These are phyloP conservation scores for Annulohypoxylon maeteangense DNA, from an alignment of 495 filamentous ascomycete species.

Conservation along the genomic window DNA sequence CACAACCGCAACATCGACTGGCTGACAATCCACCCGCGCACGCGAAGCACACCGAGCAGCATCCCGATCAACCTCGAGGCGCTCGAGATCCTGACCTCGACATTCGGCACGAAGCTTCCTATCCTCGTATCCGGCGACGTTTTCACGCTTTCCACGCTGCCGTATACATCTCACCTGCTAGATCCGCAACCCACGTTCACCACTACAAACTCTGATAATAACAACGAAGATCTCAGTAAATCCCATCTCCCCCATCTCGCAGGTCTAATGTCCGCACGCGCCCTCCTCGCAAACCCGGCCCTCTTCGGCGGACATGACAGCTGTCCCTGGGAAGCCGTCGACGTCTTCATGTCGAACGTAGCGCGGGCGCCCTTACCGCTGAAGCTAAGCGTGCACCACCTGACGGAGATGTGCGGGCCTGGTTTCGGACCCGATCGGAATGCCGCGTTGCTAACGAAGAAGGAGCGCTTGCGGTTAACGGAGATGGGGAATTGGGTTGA, in stretches of 20 bases:
- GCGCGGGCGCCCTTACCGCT: slow-evolving; percentile 65
- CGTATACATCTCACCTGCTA: slow-evolving; percentile 54
- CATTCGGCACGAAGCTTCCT: slow-evolving; percentile 59
- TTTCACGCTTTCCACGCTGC: slow-evolving; percentile 60
- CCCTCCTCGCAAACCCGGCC: slow-evolving; percentile 69
- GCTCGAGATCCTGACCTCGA: slow-evolving; percentile 62
- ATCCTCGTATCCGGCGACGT: slow-evolving; percentile 72
- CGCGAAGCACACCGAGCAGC: slow-evolving; percentile 63
- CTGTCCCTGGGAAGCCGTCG: slow-evolving; percentile 70
- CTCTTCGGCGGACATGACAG: slow-evolving; percentile 64
- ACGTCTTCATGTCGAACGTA: slow-evolving; percentile 65
- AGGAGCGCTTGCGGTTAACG: slow-evolving; percentile 62
- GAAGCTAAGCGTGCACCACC: slow-evolving; percentile 69
- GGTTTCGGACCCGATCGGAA: slow-evolving; percentile 58
- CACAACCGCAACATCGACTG: slow-evolving; percentile 64
- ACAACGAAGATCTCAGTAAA: slow-evolving; percentile 16
- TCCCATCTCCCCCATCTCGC: slow-evolving; percentile 51
- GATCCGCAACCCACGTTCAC: slow-evolving; percentile 43
- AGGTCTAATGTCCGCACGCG: slow-evolving; percentile 73
- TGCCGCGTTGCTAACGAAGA: slow-evolving; percentile 59
- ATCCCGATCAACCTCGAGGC: slow-evolving; percentile 68
- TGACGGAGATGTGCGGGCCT: slow-evolving; percentile 69
- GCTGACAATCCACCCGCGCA: slow-evolving; percentile 72
- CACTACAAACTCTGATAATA: slow-evolving; percentile 37
- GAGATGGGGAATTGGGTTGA: slow-evolving; percentile 64